A percentile compares a stretch with the other conserved stretches of the same genome.
Evolutionary conservation across 139 green algal genomes (phyloP).

Genomic region (Marvania coccoides): DNA sequence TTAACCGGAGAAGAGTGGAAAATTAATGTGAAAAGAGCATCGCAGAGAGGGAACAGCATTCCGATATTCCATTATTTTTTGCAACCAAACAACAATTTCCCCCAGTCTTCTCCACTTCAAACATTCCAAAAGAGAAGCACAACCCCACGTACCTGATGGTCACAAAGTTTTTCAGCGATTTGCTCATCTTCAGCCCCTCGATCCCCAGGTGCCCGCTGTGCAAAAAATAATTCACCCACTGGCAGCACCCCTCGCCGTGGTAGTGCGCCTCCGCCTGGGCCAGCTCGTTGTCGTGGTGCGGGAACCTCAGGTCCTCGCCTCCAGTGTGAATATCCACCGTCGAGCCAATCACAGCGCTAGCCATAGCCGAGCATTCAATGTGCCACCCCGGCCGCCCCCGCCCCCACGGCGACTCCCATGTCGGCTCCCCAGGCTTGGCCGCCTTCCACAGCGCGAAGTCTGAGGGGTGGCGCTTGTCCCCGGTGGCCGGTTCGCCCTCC

Average conservation of each 20-base stretch:
- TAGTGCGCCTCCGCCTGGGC: slow-evolving; percentile 64
- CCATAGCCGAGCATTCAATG: slow-evolving; percentile 99
- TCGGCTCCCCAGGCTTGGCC: slow-evolving; percentile 85
- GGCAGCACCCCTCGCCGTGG: slow-evolving; percentile 54
- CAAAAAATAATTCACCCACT: slow-evolving; percentile 99
- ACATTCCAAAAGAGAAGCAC: neutral
- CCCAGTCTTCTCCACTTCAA: too few species aligned
- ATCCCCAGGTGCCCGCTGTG: slow-evolving; percentile 94
- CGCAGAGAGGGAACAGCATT: too few species aligned
- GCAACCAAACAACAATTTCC: too few species aligned
- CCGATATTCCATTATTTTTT: too few species aligned
- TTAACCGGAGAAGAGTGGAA: too few species aligned
- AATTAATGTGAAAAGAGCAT: too few species aligned
- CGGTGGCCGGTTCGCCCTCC: slow-evolving; percentile 61
- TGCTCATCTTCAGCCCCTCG: slow-evolving; percentile 97
- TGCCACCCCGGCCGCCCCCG: slow-evolving; percentile 86
- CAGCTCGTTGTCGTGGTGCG: slow-evolving; percentile 98
- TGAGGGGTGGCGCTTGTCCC: slow-evolving; percentile 71
- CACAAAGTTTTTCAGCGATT: slow-evolving; percentile 99
- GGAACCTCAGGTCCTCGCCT: slow-evolving; percentile 92
- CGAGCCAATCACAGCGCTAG: slow-evolving; percentile 68
- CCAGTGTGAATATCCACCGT: slow-evolving; percentile 93
- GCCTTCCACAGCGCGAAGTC: slow-evolving; percentile 99
- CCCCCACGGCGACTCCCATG: slow-evolving; percentile 91
- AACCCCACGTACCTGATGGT: slow-evolving; percentile 70